Conservation (phyloP, 2,329 filamentous ascomycete genomes). For the Curvularia sp. region DNA sequence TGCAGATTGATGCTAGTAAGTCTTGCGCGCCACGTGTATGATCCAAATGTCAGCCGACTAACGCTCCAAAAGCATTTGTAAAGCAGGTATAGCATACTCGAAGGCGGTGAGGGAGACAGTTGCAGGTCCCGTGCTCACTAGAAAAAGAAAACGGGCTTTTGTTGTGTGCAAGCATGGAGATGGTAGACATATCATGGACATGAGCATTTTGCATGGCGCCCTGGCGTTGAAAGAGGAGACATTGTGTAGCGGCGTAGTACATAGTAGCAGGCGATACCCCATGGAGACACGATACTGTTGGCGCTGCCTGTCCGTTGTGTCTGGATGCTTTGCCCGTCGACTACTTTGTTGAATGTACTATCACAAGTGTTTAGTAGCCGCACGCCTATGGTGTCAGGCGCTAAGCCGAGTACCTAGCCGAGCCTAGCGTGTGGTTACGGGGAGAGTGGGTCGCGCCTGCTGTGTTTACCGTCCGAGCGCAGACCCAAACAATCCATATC, state of each 20-base stretch:
- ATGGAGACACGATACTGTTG: constrained; percentile 12
- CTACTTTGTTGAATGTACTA: background rate
- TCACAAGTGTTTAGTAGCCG: background rate
- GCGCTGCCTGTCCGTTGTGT: background rate
- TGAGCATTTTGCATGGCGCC: constrained; percentile 16
- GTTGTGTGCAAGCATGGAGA: background rate
- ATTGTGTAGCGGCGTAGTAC: background rate
- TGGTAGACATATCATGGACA: background rate
- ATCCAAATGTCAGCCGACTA: background rate
- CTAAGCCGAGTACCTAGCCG: constrained; percentile 3
- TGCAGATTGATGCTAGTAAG: constrained; percentile 97
- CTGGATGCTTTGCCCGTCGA: background rate
- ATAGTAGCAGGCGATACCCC: constrained; percentile 12
- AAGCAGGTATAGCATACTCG: constrained; percentile 19
- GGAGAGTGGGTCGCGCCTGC: constrained; percentile 12
- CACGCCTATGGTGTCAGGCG: background rate
- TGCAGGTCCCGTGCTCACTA: background rate
- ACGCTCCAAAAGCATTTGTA: constrained; percentile 16
- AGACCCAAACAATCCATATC: constrained; percentile 19
- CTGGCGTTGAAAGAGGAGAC: constrained; percentile 4
- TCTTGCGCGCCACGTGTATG: constrained; percentile 39
- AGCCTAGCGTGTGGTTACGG: constrained; percentile 11
- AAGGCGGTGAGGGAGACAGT: background rate
- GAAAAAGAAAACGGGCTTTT: background rate
- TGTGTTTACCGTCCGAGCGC: constrained; percentile 21